Conservation (phyloP, 2,329 filamentous ascomycete species). For the Xylariaceae sp. region DNA sequence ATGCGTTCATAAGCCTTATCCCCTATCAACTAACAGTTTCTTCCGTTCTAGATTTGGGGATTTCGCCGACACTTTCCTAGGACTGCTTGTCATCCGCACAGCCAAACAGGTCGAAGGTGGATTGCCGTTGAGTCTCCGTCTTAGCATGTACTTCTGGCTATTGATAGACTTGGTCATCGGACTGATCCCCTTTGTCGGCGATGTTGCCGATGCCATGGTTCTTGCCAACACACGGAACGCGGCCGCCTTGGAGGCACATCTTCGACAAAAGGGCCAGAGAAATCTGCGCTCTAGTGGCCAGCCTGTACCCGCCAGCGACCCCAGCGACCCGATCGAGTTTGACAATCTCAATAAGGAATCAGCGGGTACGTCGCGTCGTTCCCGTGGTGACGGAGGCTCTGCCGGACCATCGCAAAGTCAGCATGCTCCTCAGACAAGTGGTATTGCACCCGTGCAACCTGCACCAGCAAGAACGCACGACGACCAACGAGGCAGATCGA, state of each 20-base stretch:
- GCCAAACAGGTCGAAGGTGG: constrained; percentile 74
- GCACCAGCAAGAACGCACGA: constrained; percentile 27
- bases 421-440: constrained; percentile 25
- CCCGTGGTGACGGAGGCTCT: neutral
- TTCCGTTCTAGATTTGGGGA: constrained; percentile 63
- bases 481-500: constrained; percentile 19
- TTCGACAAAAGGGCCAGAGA: constrained; percentile 64
- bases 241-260: constrained; percentile 61
- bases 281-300: constrained; percentile 46
- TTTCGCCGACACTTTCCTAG: constrained; percentile 66
- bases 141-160: constrained; percentile 79
- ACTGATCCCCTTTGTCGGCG: constrained; percentile 71
- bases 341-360: constrained; percentile 37
- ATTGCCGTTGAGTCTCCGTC: constrained; percentile 56
- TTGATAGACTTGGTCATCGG: constrained; percentile 68
- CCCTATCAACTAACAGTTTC: constrained; percentile 18
- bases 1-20: neutral
- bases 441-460: constrained; percentile 20
- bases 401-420: constrained; percentile 2
- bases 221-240: constrained; percentile 76
- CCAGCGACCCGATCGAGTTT: constrained; percentile 50
- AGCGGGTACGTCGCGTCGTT: constrained; percentile 9
- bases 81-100: constrained; percentile 68
- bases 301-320: constrained; percentile 46
- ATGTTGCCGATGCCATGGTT: constrained; percentile 67